Percentiles rank a stretch among this genome's conserved stretches.
Evolutionary conservation across 2,329 filamentous ascomycete genomes (phyloP).

Genomic region (Pseudogymnoascus sp.): DNA sequence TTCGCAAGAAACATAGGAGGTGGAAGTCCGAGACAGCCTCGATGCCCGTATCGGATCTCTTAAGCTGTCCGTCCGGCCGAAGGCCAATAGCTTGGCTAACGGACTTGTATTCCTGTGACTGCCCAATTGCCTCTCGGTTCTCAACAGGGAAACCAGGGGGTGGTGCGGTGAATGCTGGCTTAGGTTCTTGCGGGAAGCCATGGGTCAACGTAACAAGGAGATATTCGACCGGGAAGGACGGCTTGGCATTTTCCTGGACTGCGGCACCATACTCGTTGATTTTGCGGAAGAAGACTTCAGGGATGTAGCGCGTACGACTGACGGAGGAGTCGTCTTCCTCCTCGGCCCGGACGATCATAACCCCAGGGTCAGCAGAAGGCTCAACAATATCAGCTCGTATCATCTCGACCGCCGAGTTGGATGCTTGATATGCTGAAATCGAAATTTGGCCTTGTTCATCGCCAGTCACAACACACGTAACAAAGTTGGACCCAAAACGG

Average conservation of each 20-base stretch:
- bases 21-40: slow-evolving; percentile 85
- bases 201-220: slow-evolving; percentile 92
- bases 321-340: slow-evolving; percentile 68
- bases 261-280: slow-evolving; percentile 96
- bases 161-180: slow-evolving; percentile 62
- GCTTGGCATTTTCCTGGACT: slow-evolving; percentile 95
- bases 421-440: slow-evolving; percentile 88
- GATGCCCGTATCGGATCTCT: slow-evolving; percentile 52
- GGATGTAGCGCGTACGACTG: slow-evolving; percentile 77
- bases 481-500: slow-evolving; percentile 89
- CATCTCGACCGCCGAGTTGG: slow-evolving; percentile 95
- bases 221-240: slow-evolving; percentile 93
- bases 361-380: slow-evolving; percentile 81
- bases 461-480: slow-evolving; percentile 91
- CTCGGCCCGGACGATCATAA: slow-evolving; percentile 92
- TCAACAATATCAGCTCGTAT: slow-evolving; percentile 90
- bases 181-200: slow-evolving; percentile 77
- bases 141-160: slow-evolving; percentile 73
- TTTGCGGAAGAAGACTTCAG: slow-evolving; percentile 90
- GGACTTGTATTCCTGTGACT: slow-evolving; percentile 69
- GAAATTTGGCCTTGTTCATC: slow-evolving; percentile 82
- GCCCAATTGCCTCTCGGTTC: slow-evolving; percentile 79
- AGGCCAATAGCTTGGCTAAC: slow-evolving; percentile 59
- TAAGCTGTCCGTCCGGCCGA: slow-evolving; percentile 44
- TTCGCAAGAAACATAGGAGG: slow-evolving; percentile 76